These are phyloP conservation scores for Alternaria panax DNA, from an alignment of 2,329 filamentous ascomycete genomes.

Conservation along the genomic window DNA sequence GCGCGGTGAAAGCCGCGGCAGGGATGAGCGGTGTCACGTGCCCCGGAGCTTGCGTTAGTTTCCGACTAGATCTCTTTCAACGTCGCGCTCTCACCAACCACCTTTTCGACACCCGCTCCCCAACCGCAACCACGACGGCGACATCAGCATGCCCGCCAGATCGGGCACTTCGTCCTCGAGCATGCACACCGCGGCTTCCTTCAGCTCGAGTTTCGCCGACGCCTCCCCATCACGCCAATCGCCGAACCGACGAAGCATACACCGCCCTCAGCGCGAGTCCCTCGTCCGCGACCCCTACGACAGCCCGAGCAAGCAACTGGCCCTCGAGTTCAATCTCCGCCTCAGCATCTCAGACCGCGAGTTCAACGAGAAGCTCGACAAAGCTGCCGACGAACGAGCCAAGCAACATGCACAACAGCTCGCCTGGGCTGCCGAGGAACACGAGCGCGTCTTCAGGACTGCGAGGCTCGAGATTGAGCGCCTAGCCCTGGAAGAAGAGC, in stretches of 20 bases:
- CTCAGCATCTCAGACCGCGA: conserved; percentile 52
- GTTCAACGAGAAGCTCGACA: conserved; percentile 68
- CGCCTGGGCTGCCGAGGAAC: conserved; percentile 69
- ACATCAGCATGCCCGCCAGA: conserved; percentile 38
- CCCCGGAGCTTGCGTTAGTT: conserved; percentile 15
- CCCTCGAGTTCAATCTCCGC: conserved; percentile 54
- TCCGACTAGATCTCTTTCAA: conserved; percentile 11
- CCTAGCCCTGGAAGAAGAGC: conserved; percentile 55
- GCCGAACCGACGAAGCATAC: conserved; percentile 38
- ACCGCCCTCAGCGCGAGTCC: conserved; percentile 33
- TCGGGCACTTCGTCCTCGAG: conserved; percentile 45
- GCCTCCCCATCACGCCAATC: conserved; percentile 44
- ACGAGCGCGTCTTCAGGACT: conserved; percentile 67
- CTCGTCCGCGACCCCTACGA: conserved; percentile 35
- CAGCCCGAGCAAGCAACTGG: conserved; percentile 46
- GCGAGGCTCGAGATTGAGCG: conserved; percentile 62
- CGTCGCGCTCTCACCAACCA: conserved; percentile 32
- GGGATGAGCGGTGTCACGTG: conserved; percentile 27
- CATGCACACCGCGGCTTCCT: conserved; percentile 45
- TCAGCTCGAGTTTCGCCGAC: conserved; percentile 42
- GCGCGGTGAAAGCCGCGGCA: conserved; percentile 16
- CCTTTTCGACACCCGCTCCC: conserved; percentile 25
- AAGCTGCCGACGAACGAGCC: conserved; percentile 68
- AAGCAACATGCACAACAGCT: conserved; percentile 71
- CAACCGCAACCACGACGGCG: conserved; percentile 9